Evolutionary conservation across 768 basidiomycete species (phyloP), one percentile per base, ranked within the genome.

Genomic region (Clitopilus hobsonii): DNA sequence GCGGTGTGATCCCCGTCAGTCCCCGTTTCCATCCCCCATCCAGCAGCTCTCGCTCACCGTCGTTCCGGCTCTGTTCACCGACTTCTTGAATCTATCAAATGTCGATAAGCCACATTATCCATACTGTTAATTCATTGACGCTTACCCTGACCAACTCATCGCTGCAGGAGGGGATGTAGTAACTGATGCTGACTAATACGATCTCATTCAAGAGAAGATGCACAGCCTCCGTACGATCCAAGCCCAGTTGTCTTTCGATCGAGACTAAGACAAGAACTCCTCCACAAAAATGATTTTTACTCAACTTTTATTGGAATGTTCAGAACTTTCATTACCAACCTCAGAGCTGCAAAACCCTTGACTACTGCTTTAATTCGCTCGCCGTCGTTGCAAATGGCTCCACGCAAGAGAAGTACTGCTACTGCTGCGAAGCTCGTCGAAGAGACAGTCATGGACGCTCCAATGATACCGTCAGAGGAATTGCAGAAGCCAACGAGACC

Each of bases 11-110:
- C 3, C 41, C 41, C 16, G 38, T 60, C 54, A 32, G 51, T 51
- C 36, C 59, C 56, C 57, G 56, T 49, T 61, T 55, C 59, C 54
- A 53, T 53, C 54, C 32, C 8, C 54, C 53, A 38, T 51, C 29
- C 41, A 45, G 55, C 50, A 53, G 57, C 38, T 18, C 52, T 49
- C 60, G 64, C 82, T 63, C 69, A 92, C 86, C 61, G 91, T 94
- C 13, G 95, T 98, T 51, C 93, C 92, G 24, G 91, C 89, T 60
- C 95, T 81, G 71, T 91, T 94, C 51, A 96, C 79, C 3, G 91
- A 86, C 76, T 97, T 97, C 78, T 96, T 96, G 77, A 97, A 88
- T 60, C 94, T 92, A 65, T 7, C 50, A 29, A 24, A 51, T 24
- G 56, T 58, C 22, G 59, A n/a, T n/a, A n/a, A n/a, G n/a, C n/a